Evolutionary conservation across 2,329 filamentous ascomycete species (phyloP).

Genomic region (Talaromyces sp.): DNA sequence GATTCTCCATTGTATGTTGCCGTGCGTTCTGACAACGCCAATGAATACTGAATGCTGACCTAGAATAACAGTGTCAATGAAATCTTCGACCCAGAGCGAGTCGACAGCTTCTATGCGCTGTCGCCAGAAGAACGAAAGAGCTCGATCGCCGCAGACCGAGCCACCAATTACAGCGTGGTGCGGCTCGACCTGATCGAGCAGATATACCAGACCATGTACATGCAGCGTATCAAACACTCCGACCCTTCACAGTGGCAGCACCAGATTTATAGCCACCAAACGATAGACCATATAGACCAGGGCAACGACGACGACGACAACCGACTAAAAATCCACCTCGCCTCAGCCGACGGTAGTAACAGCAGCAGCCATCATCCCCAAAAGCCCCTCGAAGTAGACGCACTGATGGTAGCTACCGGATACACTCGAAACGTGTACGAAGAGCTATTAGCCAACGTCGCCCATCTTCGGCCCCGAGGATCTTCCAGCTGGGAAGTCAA

Average conservation of each 20-base stretch:
- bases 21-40: not conserved
- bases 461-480: constrained; percentile 57
- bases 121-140: constrained; percentile 56
- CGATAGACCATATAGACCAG: constrained; percentile 56
- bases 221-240: constrained; percentile 66
- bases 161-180: constrained; percentile 93
- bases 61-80: constrained; percentile 71
- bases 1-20: constrained; percentile 82
- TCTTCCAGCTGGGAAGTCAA: constrained; percentile 57
- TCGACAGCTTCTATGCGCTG: constrained; percentile 69
- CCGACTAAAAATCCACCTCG: constrained; percentile 56
- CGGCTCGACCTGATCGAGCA: constrained; percentile 83
- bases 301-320: constrained; percentile 44
- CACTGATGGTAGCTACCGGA: constrained; percentile 80
- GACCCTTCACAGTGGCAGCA: constrained; percentile 75
- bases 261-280: constrained; percentile 65
- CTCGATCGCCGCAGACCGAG: constrained; percentile 63
- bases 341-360: constrained; percentile 32
- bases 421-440: constrained; percentile 76
- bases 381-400: constrained; percentile 68
- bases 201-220: constrained; percentile 81
- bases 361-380: constrained; percentile 31
- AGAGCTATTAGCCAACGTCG: constrained; percentile 63
- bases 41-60: constrained; percentile 1
- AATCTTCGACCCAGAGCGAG: constrained; percentile 84